Evolutionary conservation across 23 red algal genomes (phyloP).

Genomic region (Pyropia yezoensis): DNA sequence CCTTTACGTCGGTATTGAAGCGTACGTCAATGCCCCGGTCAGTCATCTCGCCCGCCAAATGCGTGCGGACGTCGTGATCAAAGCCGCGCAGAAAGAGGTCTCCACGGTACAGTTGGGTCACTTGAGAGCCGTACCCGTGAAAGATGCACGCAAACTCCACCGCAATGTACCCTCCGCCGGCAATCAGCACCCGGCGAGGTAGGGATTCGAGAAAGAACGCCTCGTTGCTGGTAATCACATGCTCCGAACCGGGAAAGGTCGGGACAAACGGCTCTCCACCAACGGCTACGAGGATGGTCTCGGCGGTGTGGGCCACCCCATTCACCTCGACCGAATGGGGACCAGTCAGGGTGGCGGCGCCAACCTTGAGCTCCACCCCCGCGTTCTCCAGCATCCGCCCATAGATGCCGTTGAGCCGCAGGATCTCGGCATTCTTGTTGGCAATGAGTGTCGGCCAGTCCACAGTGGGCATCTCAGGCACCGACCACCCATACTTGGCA

Average conservation of each 20-base stretch:
- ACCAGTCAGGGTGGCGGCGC: slow-evolving; percentile 48
- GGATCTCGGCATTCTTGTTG: slow-evolving; percentile 95
- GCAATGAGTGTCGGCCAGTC: slow-evolving; percentile 78
- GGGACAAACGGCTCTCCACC: slow-evolving; percentile 80
- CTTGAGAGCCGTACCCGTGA: slow-evolving; percentile 70
- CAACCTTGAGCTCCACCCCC: slow-evolving; percentile 59
- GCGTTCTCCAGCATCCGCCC: slow-evolving; percentile 64
- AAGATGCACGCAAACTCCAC: slow-evolving; percentile 98
- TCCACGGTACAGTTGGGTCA: slow-evolving; percentile 73
- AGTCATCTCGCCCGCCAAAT: slow-evolving; percentile 83
- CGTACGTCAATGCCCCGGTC: slow-evolving; percentile 70
- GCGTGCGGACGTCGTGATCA: slow-evolving; percentile 81
- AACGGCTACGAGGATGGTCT: slow-evolving; percentile 83
- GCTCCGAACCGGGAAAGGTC: slow-evolving; percentile 74
- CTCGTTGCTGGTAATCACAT: slow-evolving; percentile 80
- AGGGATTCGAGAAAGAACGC: slow-evolving; percentile 78
- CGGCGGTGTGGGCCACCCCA: slow-evolving; percentile 42
- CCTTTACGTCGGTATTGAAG: slow-evolving; percentile 42
- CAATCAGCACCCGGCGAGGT: slow-evolving; percentile 48
- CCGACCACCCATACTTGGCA: slow-evolving; percentile 74
- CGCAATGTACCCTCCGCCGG: slow-evolving; percentile 94
- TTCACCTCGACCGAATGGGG: slow-evolving; percentile 68
- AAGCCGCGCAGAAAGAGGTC: slow-evolving; percentile 84
- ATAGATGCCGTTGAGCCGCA: slow-evolving; percentile 88
- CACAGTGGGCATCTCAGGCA: slow-evolving; percentile 26